A percentile compares a stretch with the other conserved stretches of the same genome.
Evolutionary conservation across 2,329 filamentous ascomycete genomes (phyloP).

Genomic region (Trichoderma oligosporum): DNA sequence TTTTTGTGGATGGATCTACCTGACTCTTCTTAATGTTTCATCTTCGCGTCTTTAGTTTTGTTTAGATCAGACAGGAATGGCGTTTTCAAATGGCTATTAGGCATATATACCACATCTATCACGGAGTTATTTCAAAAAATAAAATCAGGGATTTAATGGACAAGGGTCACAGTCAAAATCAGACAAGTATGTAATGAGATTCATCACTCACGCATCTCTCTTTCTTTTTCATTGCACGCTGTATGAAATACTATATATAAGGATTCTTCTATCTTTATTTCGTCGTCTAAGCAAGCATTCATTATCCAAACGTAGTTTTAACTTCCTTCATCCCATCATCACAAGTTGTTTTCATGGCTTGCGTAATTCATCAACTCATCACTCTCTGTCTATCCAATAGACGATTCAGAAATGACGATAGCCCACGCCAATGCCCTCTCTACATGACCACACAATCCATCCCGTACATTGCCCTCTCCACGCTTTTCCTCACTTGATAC

Average conservation of each 20-base stretch:
- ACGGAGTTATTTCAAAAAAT: neutral
- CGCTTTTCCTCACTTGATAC: conserved; percentile 82
- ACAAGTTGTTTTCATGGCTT: neutral
- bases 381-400: neutral
- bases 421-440: neutral
- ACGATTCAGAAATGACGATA: neutral
- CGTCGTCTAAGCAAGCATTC: neutral
- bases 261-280: conserved; percentile 4
- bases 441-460: conserved; percentile 86
- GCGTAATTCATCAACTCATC: conserved; percentile 13
- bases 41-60: neutral
- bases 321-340: neutral
- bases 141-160: neutral
- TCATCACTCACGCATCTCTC: neutral
- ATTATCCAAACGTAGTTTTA: neutral
- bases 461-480: conserved; percentile 96
- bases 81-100: neutral
- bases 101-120: conserved; percentile 5
- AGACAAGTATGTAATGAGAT: neutral
- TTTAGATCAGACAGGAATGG: neutral
- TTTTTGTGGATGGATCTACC: no score
- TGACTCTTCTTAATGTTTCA: neutral
- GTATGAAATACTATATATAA: neutral
- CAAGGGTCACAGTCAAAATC: no score
- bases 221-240: neutral